phyloP scores from a whole-genome alignment of 2,329 filamentous ascomycete genomes.

The Aspergillus pseudonomiae region DNA sequence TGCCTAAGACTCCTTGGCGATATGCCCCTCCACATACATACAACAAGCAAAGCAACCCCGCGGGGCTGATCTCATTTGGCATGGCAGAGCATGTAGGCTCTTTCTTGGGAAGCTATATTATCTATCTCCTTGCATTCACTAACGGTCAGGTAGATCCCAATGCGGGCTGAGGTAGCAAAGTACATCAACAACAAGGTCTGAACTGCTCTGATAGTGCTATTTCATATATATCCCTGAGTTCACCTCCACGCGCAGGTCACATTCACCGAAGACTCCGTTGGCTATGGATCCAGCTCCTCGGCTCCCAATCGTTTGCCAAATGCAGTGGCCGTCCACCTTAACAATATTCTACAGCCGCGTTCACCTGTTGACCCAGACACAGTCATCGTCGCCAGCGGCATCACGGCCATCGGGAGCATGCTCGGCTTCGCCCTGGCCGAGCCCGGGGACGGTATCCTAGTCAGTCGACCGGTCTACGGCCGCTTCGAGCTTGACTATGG shows the following conservation, averaged over 20 bases:
- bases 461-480: conserved; percentile 52
- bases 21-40: conserved; percentile 31
- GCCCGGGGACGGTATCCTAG: conserved; percentile 50
- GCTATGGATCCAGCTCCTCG: conserved; percentile 45
- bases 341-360: conserved; percentile 43
- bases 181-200: conserved; percentile 43
- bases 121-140: neutral
- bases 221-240: neutral
- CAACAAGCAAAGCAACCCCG: conserved; percentile 32
- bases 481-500: conserved; percentile 55
- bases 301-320: conserved; percentile 43
- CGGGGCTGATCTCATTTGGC: conserved; percentile 40
- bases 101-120: too few relatives aligned
- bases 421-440: conserved; percentile 48
- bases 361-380: conserved; percentile 38
- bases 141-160: conserved; percentile 32
- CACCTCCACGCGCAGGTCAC: conserved; percentile 25
- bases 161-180: conserved; percentile 41
- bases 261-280: conserved; percentile 38
- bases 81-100: conserved; percentile 38
- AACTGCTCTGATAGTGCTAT: neutral
- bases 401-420: conserved; percentile 48
- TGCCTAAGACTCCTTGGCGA: conserved; percentile 30
- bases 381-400: conserved; percentile 46
- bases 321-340: conserved; percentile 47